Evolutionary conservation across 2,329 filamentous ascomycete species (phyloP).

Genomic region (Helotiales sp.): DNA sequence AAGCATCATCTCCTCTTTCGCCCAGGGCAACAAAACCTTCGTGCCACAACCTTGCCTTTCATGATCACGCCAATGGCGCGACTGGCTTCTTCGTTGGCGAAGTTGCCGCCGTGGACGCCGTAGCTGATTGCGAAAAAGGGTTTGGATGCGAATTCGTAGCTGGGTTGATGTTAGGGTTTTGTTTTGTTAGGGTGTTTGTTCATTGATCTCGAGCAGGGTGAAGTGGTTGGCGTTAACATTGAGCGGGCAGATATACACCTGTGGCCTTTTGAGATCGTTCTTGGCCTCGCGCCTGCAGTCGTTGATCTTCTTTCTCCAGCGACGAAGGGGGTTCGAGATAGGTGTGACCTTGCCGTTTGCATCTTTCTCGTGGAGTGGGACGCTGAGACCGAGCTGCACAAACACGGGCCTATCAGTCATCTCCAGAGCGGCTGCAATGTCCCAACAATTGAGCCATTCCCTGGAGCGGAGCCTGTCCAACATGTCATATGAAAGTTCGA

Average conservation of each 20-base stretch:
- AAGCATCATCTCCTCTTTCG: slow-evolving; percentile 21
- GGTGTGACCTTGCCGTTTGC: slow-evolving; percentile 14
- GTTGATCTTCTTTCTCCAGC: slow-evolving; percentile 21
- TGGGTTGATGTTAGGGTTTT: too few relatives aligned
- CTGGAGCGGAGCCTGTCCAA: slow-evolving; percentile 24
- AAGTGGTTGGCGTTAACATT: slow-evolving; percentile 29
- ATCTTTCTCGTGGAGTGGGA: slow-evolving; percentile 24
- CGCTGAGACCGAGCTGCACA: slow-evolving; percentile 24
- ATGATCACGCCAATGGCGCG: slow-evolving; percentile 35
- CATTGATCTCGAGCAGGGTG: slow-evolving; percentile 31
- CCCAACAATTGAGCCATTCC: slow-evolving; percentile 26
- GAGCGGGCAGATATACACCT: slow-evolving; percentile 23
- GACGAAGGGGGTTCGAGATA: slow-evolving; percentile 14
- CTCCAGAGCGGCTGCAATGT: slow-evolving; percentile 20
- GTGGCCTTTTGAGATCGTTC: slow-evolving; percentile 12
- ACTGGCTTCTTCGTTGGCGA: slow-evolving; percentile 37
- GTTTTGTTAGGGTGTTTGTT: too few relatives aligned
- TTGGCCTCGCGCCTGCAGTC: slow-evolving; percentile 15
- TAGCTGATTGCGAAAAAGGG: slow-evolving; percentile 45
- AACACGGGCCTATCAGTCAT: slow-evolving; percentile 24
- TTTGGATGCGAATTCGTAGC: slow-evolving; percentile 46
- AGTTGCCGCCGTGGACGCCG: slow-evolving; percentile 41
- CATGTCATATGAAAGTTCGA: slow-evolving; percentile 17
- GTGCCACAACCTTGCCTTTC: slow-evolving; percentile 36
- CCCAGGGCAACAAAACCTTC: slow-evolving; percentile 33